Conservation (phyloP, 2,329 filamentous ascomycete species). For the Trichoderma koningiopsis region DNA sequence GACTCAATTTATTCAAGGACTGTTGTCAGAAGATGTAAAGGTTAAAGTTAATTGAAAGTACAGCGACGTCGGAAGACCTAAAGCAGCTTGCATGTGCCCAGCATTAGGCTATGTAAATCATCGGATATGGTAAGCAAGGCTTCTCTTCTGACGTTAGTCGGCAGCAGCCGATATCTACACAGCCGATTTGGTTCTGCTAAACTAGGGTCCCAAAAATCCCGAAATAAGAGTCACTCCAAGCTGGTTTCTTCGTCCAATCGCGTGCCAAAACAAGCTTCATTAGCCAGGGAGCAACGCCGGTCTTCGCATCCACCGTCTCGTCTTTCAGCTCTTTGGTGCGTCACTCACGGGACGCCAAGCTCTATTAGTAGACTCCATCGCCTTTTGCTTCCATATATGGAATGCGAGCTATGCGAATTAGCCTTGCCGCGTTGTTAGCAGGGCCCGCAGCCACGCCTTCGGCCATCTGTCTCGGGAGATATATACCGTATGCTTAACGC, state of each 20-base stretch:
- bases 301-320: background rate
- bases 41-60: background rate
- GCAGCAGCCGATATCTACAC: background rate
- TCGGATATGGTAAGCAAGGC: slow-evolving; percentile 1
- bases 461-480: background rate
- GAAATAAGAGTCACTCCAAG: background rate
- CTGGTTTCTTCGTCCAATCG: background rate
- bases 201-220: background rate
- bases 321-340: background rate
- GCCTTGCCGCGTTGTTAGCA: background rate
- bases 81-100: slow-evolving; percentile 9
- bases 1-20: background rate
- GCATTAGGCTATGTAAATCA: slow-evolving; percentile 6
- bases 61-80: slow-evolving; percentile 8
- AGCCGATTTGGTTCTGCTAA: background rate
- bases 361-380: background rate
- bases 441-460: slow-evolving; percentile 7
- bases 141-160: background rate
- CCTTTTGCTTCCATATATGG: slow-evolving; percentile 20
- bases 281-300: background rate
- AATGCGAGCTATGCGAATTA: background rate
- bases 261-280: background rate
- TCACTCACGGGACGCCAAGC: background rate
- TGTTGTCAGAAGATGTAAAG: background rate
- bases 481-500: background rate